phyloP scores from a whole-genome alignment of 2,329 filamentous ascomycete genomes.

The Sarocladium brachiariae region DNA sequence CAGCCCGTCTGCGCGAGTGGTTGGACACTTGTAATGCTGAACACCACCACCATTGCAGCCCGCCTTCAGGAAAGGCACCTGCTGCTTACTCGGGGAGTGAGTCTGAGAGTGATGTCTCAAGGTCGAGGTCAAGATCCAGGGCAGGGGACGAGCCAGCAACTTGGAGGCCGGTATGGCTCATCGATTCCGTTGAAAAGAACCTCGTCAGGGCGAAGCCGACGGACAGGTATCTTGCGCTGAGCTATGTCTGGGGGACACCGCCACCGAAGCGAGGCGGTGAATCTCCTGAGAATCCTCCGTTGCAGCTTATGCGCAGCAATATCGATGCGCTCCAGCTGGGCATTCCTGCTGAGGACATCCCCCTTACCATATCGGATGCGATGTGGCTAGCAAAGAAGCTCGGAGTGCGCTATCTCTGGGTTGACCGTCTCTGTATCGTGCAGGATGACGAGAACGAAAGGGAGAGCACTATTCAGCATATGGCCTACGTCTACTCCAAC shows the following conservation, averaged over 20 bases:
- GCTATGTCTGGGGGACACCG: constrained; percentile 35
- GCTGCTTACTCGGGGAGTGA: constrained; percentile 1
- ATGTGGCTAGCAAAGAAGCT: constrained; percentile 38
- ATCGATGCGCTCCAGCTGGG: constrained; percentile 27
- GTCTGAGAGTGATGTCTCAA: constrained; percentile 13
- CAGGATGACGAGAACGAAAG: constrained; percentile 35
- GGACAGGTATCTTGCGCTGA: constrained; percentile 37
- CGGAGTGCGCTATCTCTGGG: constrained; percentile 37
- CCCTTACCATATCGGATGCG: constrained; percentile 35
- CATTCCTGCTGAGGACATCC: constrained; percentile 31
- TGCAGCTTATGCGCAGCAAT: constrained; percentile 29
- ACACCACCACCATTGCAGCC: constrained; percentile 33
- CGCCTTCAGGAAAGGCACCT: not conserved
- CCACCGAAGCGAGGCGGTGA: constrained; percentile 14
- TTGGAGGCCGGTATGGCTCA: constrained; percentile 34
- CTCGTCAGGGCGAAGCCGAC: constrained; percentile 31
- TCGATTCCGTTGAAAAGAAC: constrained; percentile 32
- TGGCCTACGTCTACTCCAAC: constrained; percentile 39
- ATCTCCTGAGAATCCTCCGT: constrained; percentile 19
- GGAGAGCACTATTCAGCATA: constrained; percentile 33
- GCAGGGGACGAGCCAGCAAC: constrained; percentile 16
- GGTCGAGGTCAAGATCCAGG: constrained; percentile 12
- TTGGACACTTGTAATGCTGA: constrained; percentile 35
- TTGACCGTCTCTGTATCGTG: constrained; percentile 38
- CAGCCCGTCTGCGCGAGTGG: constrained; percentile 34